Base-by-base conservation (phyloP, 257 asterid genomes). In the Euphrasia confusa region DNA sequence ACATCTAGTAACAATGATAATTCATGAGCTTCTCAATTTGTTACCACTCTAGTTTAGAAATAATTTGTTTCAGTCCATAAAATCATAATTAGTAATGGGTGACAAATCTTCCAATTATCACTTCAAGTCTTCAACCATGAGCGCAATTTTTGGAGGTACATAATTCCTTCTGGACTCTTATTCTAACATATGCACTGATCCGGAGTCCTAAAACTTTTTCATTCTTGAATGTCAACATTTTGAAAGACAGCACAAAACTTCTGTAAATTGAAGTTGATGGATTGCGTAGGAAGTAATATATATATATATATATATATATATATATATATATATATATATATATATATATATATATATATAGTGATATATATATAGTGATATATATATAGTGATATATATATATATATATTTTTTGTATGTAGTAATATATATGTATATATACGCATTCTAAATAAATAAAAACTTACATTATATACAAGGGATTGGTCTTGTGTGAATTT, bases 401-500 rank as follows among this genome's bases (percentile, higher is more conserved):
- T 21, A 21, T 21, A 21, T 1, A 21, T 21, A 21, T 21, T 21
- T 44, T 21, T 50, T 33, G 42, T 33, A 39, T 18, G 48, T 45
- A 65, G 39, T 18, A 42, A 21, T 21, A 21, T 21, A 21, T 21
- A 21, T 21, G 24, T 21, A 21, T 21, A 21, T 21, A 21, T 28
- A 58, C 15, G n/a, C 17, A 45, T 28, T 15, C 32, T 14, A 14
- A 58, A 12, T 28, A 57, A 14, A 56, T 39, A 61, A 60, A 70
- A 57, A 79, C 94, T 89, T 73, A 92, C 99, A 70, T 80, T 82
- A 70, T 93, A 84, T 69, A 92, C 56, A 33, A 93, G 85, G 65
- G 91, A 65, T 66, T 89, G 99, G 66, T 89, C 88, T n/a, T 14
- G 45, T 17, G 95, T 84, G 69, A 89, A 93, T 76, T 83, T 89